phyloP scores from a whole-genome alignment of 1,139 yeast genomes.

The Diutina sp. region DNA sequence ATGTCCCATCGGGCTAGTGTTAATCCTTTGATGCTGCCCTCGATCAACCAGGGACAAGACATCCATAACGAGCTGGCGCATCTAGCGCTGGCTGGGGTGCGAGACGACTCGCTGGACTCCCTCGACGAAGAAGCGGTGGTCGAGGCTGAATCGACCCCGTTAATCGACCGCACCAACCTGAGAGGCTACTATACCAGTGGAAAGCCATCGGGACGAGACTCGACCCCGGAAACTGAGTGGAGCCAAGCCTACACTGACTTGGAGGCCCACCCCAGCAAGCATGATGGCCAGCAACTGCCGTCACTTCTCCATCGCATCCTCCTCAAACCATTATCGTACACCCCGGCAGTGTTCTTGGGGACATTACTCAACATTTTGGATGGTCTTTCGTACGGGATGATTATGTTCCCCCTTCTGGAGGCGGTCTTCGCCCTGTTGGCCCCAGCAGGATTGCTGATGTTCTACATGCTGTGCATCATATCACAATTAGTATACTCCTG shows the following conservation, averaged over 20 bases:
- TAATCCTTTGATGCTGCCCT: neutral
- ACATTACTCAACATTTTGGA: slow-evolving; percentile 76
- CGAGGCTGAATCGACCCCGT: neutral
- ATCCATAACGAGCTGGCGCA: neutral
- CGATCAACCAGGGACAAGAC: neutral
- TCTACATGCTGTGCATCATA: slow-evolving; percentile 77
- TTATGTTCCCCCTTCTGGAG: slow-evolving; percentile 83
- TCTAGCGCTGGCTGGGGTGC: neutral
- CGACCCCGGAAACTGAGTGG: neutral
- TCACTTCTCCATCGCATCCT: neutral
- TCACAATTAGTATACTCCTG: slow-evolving; percentile 80
- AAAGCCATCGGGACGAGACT: neutral
- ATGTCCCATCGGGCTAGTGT: neutral
- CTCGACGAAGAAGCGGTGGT: neutral
- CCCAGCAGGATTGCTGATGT: slow-evolving; percentile 87
- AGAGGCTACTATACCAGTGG: neutral
- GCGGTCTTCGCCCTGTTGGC: slow-evolving; percentile 66
- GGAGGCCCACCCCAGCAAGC: neutral
- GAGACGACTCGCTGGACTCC: neutral
- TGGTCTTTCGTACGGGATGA: slow-evolving; percentile 94
- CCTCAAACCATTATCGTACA: slow-evolving; percentile 11
- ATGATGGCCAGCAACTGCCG: neutral
- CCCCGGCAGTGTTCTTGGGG: slow-evolving; percentile 79
- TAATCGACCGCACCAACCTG: neutral
- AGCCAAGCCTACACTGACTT: neutral